These are phyloP conservation scores for Pseudocercospora fuligena DNA, from an alignment of 2,329 filamentous ascomycete genomes.

Conservation along the genomic window DNA sequence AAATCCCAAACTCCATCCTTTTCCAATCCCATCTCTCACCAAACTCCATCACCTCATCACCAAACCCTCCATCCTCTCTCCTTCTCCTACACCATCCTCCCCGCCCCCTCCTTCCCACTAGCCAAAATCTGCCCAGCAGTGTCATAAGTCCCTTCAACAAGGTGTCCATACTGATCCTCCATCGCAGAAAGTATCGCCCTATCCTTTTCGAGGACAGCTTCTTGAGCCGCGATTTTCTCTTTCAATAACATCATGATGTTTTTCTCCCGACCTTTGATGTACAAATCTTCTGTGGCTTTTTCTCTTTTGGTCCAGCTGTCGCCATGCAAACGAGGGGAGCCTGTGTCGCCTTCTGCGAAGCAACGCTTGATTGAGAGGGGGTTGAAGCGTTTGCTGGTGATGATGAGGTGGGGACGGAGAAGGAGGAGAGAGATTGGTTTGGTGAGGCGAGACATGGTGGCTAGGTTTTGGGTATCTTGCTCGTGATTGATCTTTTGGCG, in stretches of 20 bases:
- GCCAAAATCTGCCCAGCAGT: background rate
- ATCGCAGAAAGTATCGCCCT: conserved; percentile 19
- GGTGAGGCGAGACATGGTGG: background rate
- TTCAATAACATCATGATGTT: conserved; percentile 73
- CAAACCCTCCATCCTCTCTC: too few relatives aligned
- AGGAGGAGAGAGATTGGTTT: background rate
- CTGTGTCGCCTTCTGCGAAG: conserved; percentile 44
- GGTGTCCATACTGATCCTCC: conserved; percentile 17
- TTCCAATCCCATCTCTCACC: background rate
- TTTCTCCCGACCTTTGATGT: conserved; percentile 82
- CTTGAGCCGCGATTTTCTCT: conserved; percentile 72
- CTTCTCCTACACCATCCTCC: too few relatives aligned
- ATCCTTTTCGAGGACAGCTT: conserved; percentile 43
- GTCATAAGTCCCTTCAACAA: background rate
- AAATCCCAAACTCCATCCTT: background rate
- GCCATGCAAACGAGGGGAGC: conserved; percentile 41
- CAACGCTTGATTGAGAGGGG: background rate
- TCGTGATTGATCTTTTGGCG: background rate
- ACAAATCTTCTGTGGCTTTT: conserved; percentile 77
- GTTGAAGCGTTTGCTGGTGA: background rate
- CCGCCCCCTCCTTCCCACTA: too few relatives aligned
- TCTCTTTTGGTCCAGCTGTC: conserved; percentile 89
- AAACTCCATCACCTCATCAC: too few relatives aligned
- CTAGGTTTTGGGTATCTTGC: background rate
- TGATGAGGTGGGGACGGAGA: background rate